These are phyloP conservation scores for Prunus armeniaca DNA, from an alignment of 306 rosid species.

Conservation along the genomic window DNA sequence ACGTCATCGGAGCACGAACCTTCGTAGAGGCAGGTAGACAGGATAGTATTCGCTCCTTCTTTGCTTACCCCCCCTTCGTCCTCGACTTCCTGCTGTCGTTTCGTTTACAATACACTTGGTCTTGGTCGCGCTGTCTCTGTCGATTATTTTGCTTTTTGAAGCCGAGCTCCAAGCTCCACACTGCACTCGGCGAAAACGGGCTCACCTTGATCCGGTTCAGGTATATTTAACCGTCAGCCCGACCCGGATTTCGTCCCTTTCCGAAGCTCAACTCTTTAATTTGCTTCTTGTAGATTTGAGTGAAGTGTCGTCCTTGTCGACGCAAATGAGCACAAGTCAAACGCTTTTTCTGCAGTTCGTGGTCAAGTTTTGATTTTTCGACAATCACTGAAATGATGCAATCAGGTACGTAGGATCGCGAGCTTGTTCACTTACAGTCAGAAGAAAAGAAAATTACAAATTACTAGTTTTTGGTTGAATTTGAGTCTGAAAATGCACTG, in stretches of 20 bases:
- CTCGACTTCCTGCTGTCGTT: background rate
- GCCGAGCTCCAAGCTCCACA: too few relatives aligned
- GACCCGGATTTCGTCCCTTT: background rate
- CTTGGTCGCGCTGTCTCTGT: background rate
- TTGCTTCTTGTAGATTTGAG: background rate
- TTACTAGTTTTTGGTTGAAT: background rate
- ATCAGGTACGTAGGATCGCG: conserved; percentile 27
- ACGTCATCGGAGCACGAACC: background rate
- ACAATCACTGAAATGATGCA: conserved; percentile 31
- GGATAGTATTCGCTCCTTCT: background rate
- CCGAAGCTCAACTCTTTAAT: background rate
- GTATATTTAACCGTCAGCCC: too few relatives aligned
- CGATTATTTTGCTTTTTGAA: background rate
- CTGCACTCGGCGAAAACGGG: background rate
- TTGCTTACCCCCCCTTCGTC: background rate
- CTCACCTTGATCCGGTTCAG: background rate
- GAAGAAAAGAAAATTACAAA: background rate
- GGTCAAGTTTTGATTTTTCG: conserved; percentile 19
- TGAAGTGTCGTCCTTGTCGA: background rate
- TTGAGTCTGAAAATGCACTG: background rate
- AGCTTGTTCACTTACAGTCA: background rate
- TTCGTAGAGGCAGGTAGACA: background rate
- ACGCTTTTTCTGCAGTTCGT: conserved; percentile 22
- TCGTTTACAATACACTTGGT: background rate
- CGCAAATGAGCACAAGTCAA: conserved; percentile 12